Evolutionary conservation across 2,329 filamentous ascomycete genomes (phyloP), one percentile per base, ranked within the genome.

Genomic region (Microascus cirrosus): DNA sequence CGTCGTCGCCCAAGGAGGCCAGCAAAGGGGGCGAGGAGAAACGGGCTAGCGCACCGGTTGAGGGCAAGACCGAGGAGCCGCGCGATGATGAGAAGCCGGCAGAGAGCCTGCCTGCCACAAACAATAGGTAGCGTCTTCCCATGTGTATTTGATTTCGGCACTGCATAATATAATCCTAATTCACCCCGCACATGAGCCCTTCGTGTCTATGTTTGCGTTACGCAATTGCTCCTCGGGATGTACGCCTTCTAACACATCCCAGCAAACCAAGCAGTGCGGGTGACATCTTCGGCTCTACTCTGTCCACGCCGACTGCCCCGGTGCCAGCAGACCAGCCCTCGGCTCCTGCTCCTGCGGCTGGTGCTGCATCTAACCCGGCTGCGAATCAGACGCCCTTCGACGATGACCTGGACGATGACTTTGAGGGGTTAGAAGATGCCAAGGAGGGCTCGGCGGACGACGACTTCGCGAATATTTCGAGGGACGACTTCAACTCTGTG

Each of bases 391-490:
- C 79, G 24, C 78, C 82, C 1, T 90, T 91, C 67, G 85, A 89
- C 60, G 48, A 48, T 12, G 88, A 91, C 55, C 83, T 91, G 60
- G 89, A 90, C 55, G 82, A 86, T 62, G 89, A 90, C 50, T 94
- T 94, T 63, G 87, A 90, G 64, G 89, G 89, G 58, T 80, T 95
- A 18, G 85, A 90, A 60, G 90, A 95, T 66, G 90, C 90, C 52
- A 90, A 90, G 67, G 90, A 94, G 70, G 88, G 86, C 54, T 85
- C 81, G 25, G 84, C 81, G 1, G 89, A 92, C 59, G 89, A 93
- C 59, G 89, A 93, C 62, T 90, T 92, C 72, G 85, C 86, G 65
- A 87, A 80, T 65, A 80, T 91, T 61, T 87, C 85, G 55, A 81
- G 83, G 52, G 86, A 89, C 62, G 89, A 93, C 63, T 94, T 93